phyloP scores from a whole-genome alignment of 1,139 yeast genomes.

The Protomyces inouyei region DNA sequence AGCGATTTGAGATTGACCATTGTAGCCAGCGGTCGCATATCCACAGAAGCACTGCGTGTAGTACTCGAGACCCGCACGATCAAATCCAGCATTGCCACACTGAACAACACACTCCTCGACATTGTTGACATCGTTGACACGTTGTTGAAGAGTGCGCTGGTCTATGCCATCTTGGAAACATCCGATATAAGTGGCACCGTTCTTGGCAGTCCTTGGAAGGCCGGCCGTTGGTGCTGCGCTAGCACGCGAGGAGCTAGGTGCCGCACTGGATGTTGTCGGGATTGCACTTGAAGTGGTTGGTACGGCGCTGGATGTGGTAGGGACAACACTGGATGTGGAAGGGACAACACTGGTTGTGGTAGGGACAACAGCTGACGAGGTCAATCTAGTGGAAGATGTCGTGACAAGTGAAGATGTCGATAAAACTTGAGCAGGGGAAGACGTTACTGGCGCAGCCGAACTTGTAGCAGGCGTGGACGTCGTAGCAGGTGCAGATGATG shows the following conservation, averaged over 20 bases:
- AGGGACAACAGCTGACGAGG: not conserved
- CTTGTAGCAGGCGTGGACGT: not conserved
- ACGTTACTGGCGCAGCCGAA: not conserved
- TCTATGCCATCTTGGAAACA: not conserved
- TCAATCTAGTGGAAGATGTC: no score
- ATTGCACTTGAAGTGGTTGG: not conserved
- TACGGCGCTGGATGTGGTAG: not conserved
- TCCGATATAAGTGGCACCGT: not conserved
- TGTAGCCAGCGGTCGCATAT: not conserved
- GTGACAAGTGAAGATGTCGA: no score
- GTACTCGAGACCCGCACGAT: not conserved
- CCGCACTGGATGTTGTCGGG: not conserved
- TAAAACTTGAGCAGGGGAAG: no score
- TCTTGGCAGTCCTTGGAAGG: not conserved
- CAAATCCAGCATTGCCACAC: not conserved
- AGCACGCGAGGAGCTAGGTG: not conserved
- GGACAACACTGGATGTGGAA: not conserved
- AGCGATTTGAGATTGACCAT: not conserved
- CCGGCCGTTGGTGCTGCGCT: not conserved
- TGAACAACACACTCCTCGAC: not conserved
- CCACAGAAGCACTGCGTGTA: not conserved
- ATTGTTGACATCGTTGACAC: not conserved
- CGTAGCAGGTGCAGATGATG: not conserved
- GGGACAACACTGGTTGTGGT: not conserved
- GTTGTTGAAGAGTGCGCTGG: not conserved